phyloP scores from a whole-genome alignment of 129 eudicot genomes.

The Heracleum sosnowskyi region DNA sequence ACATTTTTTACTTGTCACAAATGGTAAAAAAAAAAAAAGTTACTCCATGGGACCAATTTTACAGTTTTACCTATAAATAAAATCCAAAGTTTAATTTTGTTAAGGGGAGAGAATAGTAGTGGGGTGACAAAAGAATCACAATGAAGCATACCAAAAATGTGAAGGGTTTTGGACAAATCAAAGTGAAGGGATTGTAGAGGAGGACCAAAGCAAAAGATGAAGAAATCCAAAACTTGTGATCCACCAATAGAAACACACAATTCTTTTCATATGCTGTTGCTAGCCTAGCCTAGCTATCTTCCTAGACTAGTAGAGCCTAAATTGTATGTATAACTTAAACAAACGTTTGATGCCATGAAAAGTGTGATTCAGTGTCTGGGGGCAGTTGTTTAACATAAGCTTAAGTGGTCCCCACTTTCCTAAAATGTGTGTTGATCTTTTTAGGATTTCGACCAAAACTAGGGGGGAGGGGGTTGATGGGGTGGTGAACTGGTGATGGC shows the following conservation, averaged over 20 bases:
- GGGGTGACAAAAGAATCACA: conserved; percentile 9
- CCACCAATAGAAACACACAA: conserved; percentile 13
- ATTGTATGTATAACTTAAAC: conserved; percentile 1
- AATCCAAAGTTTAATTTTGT: background rate
- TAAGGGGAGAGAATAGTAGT: background rate
- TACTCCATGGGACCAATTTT: too few species aligned
- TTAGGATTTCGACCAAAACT: background rate
- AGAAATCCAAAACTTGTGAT: conserved; percentile 17
- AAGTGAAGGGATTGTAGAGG: background rate
- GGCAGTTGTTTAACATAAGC: background rate
- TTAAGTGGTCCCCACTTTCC: background rate
- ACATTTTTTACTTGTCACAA: too few species aligned
- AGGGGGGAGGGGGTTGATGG: background rate
- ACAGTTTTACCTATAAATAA: too few species aligned
- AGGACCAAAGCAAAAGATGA: background rate
- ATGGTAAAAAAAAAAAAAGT: background rate
- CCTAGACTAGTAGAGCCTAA: background rate
- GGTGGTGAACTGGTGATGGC: background rate
- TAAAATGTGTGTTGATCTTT: background rate
- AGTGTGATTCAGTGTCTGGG: background rate
- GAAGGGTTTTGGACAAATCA: conserved; percentile 8
- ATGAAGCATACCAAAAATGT: background rate
- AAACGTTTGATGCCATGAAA: background rate
- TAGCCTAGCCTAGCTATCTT: background rate
- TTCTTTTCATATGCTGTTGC: background rate